phyloP scores from a whole-genome alignment of 768 basidiomycete genomes.

The Suillus sp. region DNA sequence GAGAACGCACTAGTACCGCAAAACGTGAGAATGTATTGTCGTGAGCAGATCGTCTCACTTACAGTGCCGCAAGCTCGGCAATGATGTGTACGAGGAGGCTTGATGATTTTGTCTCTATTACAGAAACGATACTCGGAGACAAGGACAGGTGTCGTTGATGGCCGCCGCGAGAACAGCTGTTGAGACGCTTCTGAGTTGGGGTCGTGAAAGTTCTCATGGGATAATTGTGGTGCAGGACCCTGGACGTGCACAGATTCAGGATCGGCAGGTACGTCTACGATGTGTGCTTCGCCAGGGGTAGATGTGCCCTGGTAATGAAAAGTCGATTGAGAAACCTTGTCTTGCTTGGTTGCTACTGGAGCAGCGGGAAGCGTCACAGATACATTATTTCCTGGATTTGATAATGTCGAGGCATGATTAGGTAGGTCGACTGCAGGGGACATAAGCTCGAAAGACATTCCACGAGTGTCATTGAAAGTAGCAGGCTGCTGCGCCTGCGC shows the following conservation, averaged over 20 bases:
- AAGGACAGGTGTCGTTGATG: slow-evolving; percentile 49
- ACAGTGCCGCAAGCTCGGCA: slow-evolving; percentile 84
- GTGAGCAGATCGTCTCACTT: slow-evolving; percentile 29
- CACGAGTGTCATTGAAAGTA: slow-evolving; percentile 28
- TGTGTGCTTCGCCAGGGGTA: slow-evolving; percentile 25
- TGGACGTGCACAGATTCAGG: slow-evolving; percentile 17
- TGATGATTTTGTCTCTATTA: slow-evolving; percentile 58
- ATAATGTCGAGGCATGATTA: slow-evolving; percentile 25
- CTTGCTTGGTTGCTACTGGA: slow-evolving; percentile 20
- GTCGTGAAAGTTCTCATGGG: slow-evolving; percentile 17
- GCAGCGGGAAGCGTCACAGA: slow-evolving; percentile 12
- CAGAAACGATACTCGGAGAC: slow-evolving; percentile 72
- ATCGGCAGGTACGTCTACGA: slow-evolving; percentile 9
- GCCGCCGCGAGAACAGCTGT: slow-evolving; percentile 31
- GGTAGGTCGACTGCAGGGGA: slow-evolving; percentile 19
- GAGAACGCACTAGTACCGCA: slow-evolving; percentile 63
- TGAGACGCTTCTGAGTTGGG: slow-evolving; percentile 15
- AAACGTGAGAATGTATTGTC: slow-evolving; percentile 2
- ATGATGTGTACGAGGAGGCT: slow-evolving; percentile 78
- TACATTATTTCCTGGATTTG: slow-evolving; percentile 25
- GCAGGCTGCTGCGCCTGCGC: slow-evolving; percentile 19
- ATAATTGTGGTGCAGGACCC: slow-evolving; percentile 11
- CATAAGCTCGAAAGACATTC: slow-evolving; percentile 31
- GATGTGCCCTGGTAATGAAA: slow-evolving; percentile 3
- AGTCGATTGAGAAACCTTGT: slow-evolving; percentile 21